Evolutionary conservation across 371 early-diverging fungal genomes (phyloP).

Genomic region (Rhizoclosmatium hyalinum): DNA sequence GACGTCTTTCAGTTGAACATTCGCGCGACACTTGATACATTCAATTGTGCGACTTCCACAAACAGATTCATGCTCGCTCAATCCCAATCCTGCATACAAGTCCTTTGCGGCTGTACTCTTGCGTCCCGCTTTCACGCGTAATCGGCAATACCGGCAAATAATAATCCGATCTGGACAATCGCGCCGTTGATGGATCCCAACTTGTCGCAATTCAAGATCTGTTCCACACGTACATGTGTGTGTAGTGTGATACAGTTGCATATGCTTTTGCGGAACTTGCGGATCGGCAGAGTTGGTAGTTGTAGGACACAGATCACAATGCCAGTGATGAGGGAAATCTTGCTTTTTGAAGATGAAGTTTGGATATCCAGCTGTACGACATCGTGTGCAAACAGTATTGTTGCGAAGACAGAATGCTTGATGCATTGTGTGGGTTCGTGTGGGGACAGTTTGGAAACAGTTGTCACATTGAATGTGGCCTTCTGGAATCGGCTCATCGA

Average conservation of each 20-base stretch:
- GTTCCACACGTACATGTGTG: conserved; percentile 68
- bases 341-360: conserved; percentile 67
- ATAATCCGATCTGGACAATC: conserved; percentile 77
- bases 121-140: conserved; percentile 72
- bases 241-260: conserved; percentile 65
- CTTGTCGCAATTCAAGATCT: conserved; percentile 50
- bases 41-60: conserved; percentile 86
- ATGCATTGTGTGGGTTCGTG: conserved; percentile 65
- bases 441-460: conserved; percentile 74
- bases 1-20: conserved; percentile 82
- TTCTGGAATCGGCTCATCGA: not conserved
- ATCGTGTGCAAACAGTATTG: conserved; percentile 71
- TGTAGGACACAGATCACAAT: conserved; percentile 72
- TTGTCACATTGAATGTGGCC: conserved; percentile 60
- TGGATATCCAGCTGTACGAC: conserved; percentile 49
- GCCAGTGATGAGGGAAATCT: conserved; percentile 78
- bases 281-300: conserved; percentile 51
- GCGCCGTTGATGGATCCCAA: conserved; percentile 74
- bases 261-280: conserved; percentile 67
- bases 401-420: conserved; percentile 80
- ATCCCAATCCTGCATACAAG: conserved; percentile 59
- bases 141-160: conserved; percentile 84
- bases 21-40: conserved; percentile 76
- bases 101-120: conserved; percentile 68
- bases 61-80: conserved; percentile 80